Base-by-base conservation (phyloP, 306 rosid species). In the Parietaria judaica region DNA sequence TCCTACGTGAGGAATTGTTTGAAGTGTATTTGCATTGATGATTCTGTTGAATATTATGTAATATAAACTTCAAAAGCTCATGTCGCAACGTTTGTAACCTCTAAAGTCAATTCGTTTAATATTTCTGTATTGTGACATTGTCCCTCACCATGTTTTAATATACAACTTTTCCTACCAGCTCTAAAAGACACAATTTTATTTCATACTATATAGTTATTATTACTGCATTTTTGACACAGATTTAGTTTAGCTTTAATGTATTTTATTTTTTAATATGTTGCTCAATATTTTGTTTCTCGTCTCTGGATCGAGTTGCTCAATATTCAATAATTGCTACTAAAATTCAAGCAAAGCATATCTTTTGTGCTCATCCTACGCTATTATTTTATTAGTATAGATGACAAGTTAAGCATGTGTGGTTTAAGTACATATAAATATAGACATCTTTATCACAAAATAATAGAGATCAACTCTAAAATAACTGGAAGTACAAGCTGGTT, bases 401-500 rank as follows among this genome's bases (percentile, higher is more conserved):
- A 49, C 66, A 62, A 43, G 43, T 47, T 46, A 31, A 47, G 7
- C 54, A 16, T 44, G 6, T 12, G 65, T 61, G 65, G 39, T 46
- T 61, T 46, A 13, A 35, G 23, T 15, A 46, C 54, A 61, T 16
- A 44, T 61, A 61, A 11, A 62, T 47, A 62, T 12, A 62, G 45
- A 60, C 52, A 14, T 43, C 15, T 44, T 14, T 39, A 37, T 41
- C 31, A 23, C 31, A 23, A 23, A 23, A 23, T 23, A 23, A 41
- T 41, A 41, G 45, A 41, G 45, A 41, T 41, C 9, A 16, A 1
- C 54, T 77, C 13, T 78, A 85, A 75, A 88, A 88, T 76, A 88
- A 71, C 80, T 88, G 96, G 74, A 81, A 88, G 77, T 81, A 85
- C 68, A 88, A 64, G 68, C 90, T 83, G 3, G 96, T 88, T 36